Evolutionary conservation across 257 asterid species (phyloP).

Genomic region (Lithospermum erythrorhizon): DNA sequence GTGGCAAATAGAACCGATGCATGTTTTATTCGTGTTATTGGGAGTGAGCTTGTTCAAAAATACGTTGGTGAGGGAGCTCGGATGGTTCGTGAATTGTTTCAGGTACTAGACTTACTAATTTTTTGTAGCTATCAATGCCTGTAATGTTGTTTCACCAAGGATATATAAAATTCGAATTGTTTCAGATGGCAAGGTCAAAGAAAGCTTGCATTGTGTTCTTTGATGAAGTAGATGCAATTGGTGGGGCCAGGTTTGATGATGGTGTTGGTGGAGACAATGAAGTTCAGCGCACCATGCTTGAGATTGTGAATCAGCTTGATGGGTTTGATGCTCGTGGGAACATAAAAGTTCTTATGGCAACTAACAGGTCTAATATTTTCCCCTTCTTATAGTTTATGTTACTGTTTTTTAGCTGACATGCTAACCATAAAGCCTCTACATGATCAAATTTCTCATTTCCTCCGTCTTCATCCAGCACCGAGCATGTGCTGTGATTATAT

Average conservation of each 20-base stretch:
- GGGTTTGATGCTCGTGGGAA: conserved; percentile 99
- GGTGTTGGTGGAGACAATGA: conserved; percentile 98
- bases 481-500: not conserved
- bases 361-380: conserved; percentile 50
- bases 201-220: conserved; percentile 97
- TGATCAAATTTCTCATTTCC: no score
- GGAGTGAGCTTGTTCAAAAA: conserved; percentile 95
- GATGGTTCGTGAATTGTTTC: conserved; percentile 98
- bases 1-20: conserved; percentile 99
- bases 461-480: no score
- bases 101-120: conserved; percentile 27
- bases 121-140: not conserved
- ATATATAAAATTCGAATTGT: not conserved
- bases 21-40: conserved; percentile 92
- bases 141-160: not conserved
- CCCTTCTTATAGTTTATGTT: not conserved
- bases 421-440: no score
- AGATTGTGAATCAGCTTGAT: conserved; percentile 94
- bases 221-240: conserved; percentile 96
- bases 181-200: conserved; percentile 98
- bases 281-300: conserved; percentile 99
- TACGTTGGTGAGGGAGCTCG: conserved; percentile 99
- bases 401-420: not conserved
- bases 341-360: conserved; percentile 96
- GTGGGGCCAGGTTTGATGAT: conserved; percentile 96